Conservation (phyloP, 2,329 filamentous ascomycete species). For the Trichoderma pleuroti region DNA sequence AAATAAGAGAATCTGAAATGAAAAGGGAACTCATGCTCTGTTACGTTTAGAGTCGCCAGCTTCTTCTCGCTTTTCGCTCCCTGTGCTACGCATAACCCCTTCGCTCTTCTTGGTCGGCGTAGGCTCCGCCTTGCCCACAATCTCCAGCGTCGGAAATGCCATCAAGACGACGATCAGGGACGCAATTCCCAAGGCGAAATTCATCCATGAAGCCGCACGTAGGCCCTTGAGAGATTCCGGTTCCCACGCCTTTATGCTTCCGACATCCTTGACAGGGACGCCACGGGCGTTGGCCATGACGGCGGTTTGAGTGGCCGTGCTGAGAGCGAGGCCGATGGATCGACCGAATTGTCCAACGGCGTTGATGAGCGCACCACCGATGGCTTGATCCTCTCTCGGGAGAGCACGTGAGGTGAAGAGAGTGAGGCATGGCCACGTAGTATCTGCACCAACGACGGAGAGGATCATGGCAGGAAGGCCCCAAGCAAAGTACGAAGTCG, state of each 20-base stretch:
- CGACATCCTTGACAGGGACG: conserved; percentile 42
- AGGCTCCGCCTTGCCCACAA: conserved; percentile 43
- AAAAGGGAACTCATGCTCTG: background rate
- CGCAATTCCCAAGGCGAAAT: conserved; percentile 45
- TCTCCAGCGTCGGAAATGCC: conserved; percentile 50
- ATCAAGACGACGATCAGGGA: conserved; percentile 44
- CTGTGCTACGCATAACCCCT: background rate
- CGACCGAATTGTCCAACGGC: conserved; percentile 63
- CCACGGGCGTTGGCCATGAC: conserved; percentile 51
- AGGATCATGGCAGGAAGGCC: conserved; percentile 64
- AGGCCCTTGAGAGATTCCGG: conserved; percentile 45
- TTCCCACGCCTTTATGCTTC: conserved; percentile 43
- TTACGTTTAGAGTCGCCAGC: background rate
- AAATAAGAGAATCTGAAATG: background rate
- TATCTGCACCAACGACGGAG: conserved; percentile 63
- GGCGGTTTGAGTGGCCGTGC: conserved; percentile 61
- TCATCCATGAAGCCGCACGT: conserved; percentile 50
- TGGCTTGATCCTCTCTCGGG: conserved; percentile 60
- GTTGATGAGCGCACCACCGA: conserved; percentile 67
- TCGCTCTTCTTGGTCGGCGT: conserved; percentile 9
- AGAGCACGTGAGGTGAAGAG: conserved; percentile 63
- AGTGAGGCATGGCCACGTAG: conserved; percentile 61
- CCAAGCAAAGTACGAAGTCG: conserved; percentile 64
- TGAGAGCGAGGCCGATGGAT: conserved; percentile 62
- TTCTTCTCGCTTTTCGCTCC: background rate